A percentile compares a stretch with the other conserved stretches of the same genome.
Evolutionary conservation across 2,329 filamentous ascomycete species (phyloP).

Genomic region (Neoascochyta sp.): DNA sequence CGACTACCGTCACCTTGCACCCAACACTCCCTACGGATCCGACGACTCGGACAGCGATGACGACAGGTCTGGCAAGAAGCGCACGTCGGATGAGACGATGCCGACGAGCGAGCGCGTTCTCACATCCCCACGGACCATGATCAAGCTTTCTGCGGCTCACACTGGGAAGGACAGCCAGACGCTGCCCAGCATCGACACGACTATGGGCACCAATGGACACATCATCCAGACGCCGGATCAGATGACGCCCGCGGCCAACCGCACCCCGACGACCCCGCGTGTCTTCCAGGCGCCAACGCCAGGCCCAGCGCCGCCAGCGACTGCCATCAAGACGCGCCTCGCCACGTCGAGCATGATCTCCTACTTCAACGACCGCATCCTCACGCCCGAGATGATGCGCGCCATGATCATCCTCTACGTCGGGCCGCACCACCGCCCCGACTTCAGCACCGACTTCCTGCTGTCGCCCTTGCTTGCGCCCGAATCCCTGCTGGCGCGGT

Average conservation of each 20-base stretch:
- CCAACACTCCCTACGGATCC: constrained; percentile 75
- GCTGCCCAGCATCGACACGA: constrained; percentile 17
- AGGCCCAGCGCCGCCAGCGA: constrained; percentile 39
- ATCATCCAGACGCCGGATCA: constrained; percentile 22
- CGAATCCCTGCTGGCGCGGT: constrained; percentile 74
- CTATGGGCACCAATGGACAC: constrained; percentile 16
- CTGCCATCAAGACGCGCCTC: constrained; percentile 72
- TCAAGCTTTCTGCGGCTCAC: constrained; percentile 40
- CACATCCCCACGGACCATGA: constrained; percentile 34
- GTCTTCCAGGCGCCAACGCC: constrained; percentile 15
- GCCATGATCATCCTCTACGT: constrained; percentile 99
- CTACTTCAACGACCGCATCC: constrained; percentile 92
- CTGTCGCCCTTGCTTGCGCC: constrained; percentile 88
- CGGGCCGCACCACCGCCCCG: constrained; percentile 85
- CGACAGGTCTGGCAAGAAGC: constrained; percentile 15
- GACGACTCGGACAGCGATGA: constrained; percentile 63
- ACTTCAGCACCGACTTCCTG: constrained; percentile 87
- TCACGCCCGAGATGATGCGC: constrained; percentile 97
- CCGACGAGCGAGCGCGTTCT: constrained; percentile 24
- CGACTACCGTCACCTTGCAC: constrained; percentile 79
- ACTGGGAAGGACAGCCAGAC: constrained; percentile 28
- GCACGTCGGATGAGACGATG: constrained; percentile 7
- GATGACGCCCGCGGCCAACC: constrained; percentile 10
- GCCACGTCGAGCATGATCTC: constrained; percentile 97
- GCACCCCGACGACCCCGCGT: constrained; percentile 16